phyloP scores from a whole-genome alignment of 257 asterid genomes.

The Petrea volubilis region DNA sequence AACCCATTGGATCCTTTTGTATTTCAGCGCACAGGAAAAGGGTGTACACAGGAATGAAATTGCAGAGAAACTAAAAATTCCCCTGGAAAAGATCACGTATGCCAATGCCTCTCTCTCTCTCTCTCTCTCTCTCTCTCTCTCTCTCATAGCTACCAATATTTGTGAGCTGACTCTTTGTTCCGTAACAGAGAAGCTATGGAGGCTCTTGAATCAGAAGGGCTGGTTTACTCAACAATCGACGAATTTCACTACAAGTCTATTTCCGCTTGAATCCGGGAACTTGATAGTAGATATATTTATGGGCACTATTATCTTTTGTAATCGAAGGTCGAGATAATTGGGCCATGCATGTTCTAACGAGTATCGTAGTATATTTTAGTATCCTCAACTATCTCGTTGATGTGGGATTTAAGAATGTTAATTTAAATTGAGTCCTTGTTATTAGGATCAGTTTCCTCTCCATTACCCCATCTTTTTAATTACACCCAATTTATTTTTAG shows the following conservation, averaged over 20 bases:
- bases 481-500: too few species aligned
- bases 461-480: too few species aligned
- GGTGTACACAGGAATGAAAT: conserved; percentile 73
- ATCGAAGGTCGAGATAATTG: neutral
- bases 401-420: neutral
- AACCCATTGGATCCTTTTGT: conserved; percentile 6
- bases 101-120: conserved; percentile 24
- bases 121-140: conserved; percentile 16
- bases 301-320: neutral
- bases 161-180: neutral
- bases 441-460: too few species aligned
- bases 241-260: conserved; percentile 81
- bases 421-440: too few species aligned
- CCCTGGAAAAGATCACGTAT: conserved; percentile 65
- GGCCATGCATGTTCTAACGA: neutral
- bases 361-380: neutral
- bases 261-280: conserved; percentile 17
- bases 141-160: neutral
- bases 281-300: neutral
- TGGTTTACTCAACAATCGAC: conserved; percentile 76
- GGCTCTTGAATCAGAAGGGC: conserved; percentile 69
- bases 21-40: conserved; percentile 59
- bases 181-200: conserved; percentile 59
- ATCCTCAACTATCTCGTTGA: neutral
- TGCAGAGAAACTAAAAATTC: conserved; percentile 61